These are phyloP conservation scores for Lachnum nothofagi DNA, from an alignment of 2,329 filamentous ascomycete species.

Conservation along the genomic window DNA sequence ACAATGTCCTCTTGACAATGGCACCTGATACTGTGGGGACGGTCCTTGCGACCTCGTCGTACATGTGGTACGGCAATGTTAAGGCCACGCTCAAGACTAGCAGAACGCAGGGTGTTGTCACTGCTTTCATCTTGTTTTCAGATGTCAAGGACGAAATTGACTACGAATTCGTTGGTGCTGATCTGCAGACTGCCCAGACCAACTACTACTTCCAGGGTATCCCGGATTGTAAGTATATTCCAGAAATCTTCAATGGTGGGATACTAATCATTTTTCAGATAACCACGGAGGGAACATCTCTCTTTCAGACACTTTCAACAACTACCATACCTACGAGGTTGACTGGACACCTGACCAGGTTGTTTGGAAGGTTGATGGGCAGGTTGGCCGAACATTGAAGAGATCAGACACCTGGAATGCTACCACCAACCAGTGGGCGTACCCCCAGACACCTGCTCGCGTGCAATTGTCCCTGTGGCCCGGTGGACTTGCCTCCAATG, in stretches of 20 bases:
- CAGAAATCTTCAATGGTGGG: slow-evolving; percentile 17
- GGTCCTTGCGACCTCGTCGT: slow-evolving; percentile 74
- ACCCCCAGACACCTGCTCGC: slow-evolving; percentile 84
- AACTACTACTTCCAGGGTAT: slow-evolving; percentile 98
- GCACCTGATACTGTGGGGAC: slow-evolving; percentile 78
- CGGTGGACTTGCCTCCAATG: slow-evolving; percentile 74
- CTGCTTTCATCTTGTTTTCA: slow-evolving; percentile 89
- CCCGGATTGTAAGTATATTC: slow-evolving; percentile 67
- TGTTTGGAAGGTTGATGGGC: slow-evolving; percentile 81
- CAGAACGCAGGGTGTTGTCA: slow-evolving; percentile 84
- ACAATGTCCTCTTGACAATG: slow-evolving; percentile 82
- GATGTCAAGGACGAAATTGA: slow-evolving; percentile 98
- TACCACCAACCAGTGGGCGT: slow-evolving; percentile 75
- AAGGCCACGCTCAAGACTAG: slow-evolving; percentile 80
- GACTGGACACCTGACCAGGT: slow-evolving; percentile 85
- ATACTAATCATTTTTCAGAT: slow-evolving; percentile 46
- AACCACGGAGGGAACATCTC: slow-evolving; percentile 69
- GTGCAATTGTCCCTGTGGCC: slow-evolving; percentile 96
- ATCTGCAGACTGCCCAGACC: slow-evolving; percentile 74
- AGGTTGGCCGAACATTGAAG: slow-evolving; percentile 67
- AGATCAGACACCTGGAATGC: slow-evolving; percentile 80
- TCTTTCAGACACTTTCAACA: slow-evolving; percentile 63
- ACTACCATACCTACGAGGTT: slow-evolving; percentile 87
- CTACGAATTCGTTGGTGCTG: slow-evolving; percentile 85
- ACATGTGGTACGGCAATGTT: slow-evolving; percentile 97